Evolutionary conservation across 257 asterid species (phyloP), one percentile per base, ranked within the genome.

Genomic region (Solanum microdontum): DNA sequence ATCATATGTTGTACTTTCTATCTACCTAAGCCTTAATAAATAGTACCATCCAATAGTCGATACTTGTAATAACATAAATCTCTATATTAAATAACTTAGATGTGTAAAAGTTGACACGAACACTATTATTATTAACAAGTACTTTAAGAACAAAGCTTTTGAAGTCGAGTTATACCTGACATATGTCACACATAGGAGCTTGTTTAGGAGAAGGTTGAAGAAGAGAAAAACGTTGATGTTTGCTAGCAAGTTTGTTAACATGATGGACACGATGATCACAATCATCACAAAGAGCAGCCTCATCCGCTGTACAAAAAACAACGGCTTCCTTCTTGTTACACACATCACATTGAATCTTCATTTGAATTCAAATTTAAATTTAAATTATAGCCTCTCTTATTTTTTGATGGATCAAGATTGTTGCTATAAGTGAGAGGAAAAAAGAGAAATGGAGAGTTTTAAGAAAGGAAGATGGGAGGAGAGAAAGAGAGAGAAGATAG

Each of bases 161-260:
- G 7, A 80, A 24, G 6, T 43, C 3, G 24, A 26, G 39, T 10
- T 36, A 45, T 89, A 94, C 98, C 97, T 94, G 92, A 88, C 98
- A 95, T 10, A 94, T 91, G 86, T 94, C 98, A 73, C 98, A 94
- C 36, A 91, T 73, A 69, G 98, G 94, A 77, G 88, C 17, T 83
- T 92, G 92, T 66, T 91, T 91, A n/a, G 94, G 87, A 10, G 93
- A 86, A 26, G 95, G 98, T 76, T 89, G 90, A 87, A 90, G 92
- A 82, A 93, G 93, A 12, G 93, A 85, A 89, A 93, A 93, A 70
- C 95, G 93, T 24, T 88, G 91, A 69, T 90, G 94, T 9, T 82
- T 87, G 77, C 83, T 32, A 14, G 92, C 90, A 24, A 90, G 92
- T 88, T 89, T 87, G 85, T 90, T 89, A 2, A 74, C 90, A 36